Percentiles rank a stretch among this genome's conserved stretches.
phyloP scores from a whole-genome alignment of 305 asterid species.

The Fraxinus sp. region DNA sequence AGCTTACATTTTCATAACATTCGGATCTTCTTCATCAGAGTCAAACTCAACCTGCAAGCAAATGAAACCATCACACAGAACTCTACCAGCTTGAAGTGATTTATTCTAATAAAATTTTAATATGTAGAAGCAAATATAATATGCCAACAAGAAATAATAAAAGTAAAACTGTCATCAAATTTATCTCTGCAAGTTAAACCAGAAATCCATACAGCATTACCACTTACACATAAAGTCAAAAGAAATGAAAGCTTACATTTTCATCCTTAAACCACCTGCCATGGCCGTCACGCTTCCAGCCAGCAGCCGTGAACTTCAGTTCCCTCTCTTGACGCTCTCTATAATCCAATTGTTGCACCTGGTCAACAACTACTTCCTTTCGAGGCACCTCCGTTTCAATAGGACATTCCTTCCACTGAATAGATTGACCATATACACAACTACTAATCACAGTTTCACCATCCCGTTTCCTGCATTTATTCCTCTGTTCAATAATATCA shows the following conservation, averaged over 20 bases:
- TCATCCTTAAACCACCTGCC: slow-evolving; percentile 85
- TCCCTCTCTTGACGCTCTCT: slow-evolving; percentile 47
- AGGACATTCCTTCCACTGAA: slow-evolving; percentile 13
- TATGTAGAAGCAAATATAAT: background rate
- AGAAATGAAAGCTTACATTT: slow-evolving; percentile 44
- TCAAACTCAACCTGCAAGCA: slow-evolving; percentile 72
- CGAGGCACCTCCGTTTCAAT: slow-evolving; percentile 28
- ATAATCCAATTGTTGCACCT: slow-evolving; percentile 31
- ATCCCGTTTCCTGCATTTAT: slow-evolving; percentile 1
- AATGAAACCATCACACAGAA: slow-evolving; percentile 15
- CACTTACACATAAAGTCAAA: background rate
- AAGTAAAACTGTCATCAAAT: background rate
- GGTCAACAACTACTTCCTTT: slow-evolving; percentile 17
- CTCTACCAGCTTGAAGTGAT: slow-evolving; percentile 2
- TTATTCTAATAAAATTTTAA: background rate
- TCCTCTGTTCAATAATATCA: slow-evolving; percentile 14
- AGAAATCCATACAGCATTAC: background rate
- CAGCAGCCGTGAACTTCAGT: slow-evolving; percentile 73
- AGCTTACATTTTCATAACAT: too few relatives aligned
- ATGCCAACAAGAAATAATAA: background rate
- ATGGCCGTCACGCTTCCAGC: slow-evolving; percentile 71
- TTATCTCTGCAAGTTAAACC: background rate
- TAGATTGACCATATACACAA: slow-evolving; percentile 18
- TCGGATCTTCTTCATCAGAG: slow-evolving; percentile 85
- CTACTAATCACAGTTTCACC: slow-evolving; percentile 25